Conservation (phyloP, 78 protist genomes). For the Salpingoeca rosetta region DNA sequence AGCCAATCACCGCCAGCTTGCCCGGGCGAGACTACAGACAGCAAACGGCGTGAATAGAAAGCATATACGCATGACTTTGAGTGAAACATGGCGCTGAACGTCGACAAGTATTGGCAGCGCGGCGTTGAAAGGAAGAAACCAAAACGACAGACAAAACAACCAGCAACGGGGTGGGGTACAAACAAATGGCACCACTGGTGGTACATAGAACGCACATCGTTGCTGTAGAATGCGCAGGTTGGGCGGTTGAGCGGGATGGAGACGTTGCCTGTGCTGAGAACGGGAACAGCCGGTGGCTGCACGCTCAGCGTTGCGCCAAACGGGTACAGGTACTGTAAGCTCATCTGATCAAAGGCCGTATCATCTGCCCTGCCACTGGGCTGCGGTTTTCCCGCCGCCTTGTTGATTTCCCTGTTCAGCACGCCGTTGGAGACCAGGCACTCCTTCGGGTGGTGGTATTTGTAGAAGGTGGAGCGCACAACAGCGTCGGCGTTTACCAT, state of each 20-base stretch:
- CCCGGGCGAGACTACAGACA: conserved; percentile 4
- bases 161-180: no score
- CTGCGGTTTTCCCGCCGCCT: conserved; percentile 21
- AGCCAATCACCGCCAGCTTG: conserved; percentile 43
- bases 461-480: conserved; percentile 42
- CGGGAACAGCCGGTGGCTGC: conserved; percentile 70
- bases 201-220: no score
- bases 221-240: conserved; percentile 21
- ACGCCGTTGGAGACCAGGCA: conserved; percentile 26
- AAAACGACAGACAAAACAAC: no score
- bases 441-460: conserved; percentile 65
- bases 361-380: conserved; percentile 6
- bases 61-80: no score
- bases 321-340: conserved; percentile 55
- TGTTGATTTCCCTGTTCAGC: conserved; percentile 44
- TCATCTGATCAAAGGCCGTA: no score
- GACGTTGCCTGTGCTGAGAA: conserved; percentile 51
- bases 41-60: no score
- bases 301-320: conserved; percentile 63
- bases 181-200: no score
- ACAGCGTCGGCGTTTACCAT: conserved; percentile 55
- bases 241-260: conserved; percentile 65
- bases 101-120: no score
- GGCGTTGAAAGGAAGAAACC: no score
- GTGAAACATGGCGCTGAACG: no score